Conservation (phyloP, 2,329 filamentous ascomycete species). For the Trichoderma sp. region DNA sequence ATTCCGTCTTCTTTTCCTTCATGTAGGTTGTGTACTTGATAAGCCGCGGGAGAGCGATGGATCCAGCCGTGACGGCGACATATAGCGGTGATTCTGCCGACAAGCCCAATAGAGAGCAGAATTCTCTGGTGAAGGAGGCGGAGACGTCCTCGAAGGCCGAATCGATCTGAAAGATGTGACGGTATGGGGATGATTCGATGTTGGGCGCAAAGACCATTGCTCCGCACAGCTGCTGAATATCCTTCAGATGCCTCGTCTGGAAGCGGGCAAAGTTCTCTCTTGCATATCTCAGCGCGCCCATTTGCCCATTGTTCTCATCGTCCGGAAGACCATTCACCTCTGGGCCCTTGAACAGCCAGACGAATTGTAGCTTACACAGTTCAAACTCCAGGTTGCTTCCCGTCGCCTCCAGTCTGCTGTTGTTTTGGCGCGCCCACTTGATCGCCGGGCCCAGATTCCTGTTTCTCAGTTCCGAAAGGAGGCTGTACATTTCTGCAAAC, state of each 20-base stretch:
- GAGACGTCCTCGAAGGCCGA: slow-evolving; percentile 81
- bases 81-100: slow-evolving; percentile 92
- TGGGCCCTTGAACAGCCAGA: slow-evolving; percentile 78
- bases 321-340: slow-evolving; percentile 56
- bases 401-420: slow-evolving; percentile 69
- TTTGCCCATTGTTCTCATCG: slow-evolving; percentile 54
- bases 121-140: slow-evolving; percentile 87
- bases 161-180: slow-evolving; percentile 71
- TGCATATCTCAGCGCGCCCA: slow-evolving; percentile 74
- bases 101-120: slow-evolving; percentile 86
- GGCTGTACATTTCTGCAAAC: slow-evolving; percentile 89
- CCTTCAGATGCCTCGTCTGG: slow-evolving; percentile 69
- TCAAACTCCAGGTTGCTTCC: slow-evolving; percentile 97
- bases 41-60: slow-evolving; percentile 85
- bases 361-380: slow-evolving; percentile 83
- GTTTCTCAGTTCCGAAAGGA: slow-evolving; percentile 74
- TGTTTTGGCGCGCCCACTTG: slow-evolving; percentile 76
- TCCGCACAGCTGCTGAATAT: slow-evolving; percentile 79
- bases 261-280: slow-evolving; percentile 73
- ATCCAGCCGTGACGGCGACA: slow-evolving; percentile 86
- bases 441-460: slow-evolving; percentile 82
- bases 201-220: slow-evolving; percentile 81
- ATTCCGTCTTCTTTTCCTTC: slow-evolving; percentile 87
- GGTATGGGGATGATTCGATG: slow-evolving; percentile 75
- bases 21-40: slow-evolving; percentile 88